phyloP scores from a whole-genome alignment of 179 eudicot genomes.

The Vitellaria paradoxa region DNA sequence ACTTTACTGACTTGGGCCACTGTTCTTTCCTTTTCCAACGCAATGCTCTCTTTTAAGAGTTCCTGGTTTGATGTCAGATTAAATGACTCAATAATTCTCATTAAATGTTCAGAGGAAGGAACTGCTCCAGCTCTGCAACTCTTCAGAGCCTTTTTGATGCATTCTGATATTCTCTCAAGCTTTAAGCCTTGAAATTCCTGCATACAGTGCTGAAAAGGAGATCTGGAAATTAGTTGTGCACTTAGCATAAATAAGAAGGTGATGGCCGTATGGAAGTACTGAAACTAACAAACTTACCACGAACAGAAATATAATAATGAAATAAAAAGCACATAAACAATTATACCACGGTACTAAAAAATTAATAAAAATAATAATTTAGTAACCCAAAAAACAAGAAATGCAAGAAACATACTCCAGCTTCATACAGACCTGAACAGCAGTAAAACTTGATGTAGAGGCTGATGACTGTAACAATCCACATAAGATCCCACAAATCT shows the following conservation, averaged over 20 bases:
- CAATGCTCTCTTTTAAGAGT: conserved; percentile 66
- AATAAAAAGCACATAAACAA: background rate
- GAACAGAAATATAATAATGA: background rate
- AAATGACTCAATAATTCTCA: conserved; percentile 50
- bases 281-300: background rate
- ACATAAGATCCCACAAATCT: conserved; percentile 53
- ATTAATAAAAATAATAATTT: background rate
- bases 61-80: conserved; percentile 53
- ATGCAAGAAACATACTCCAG: conserved; percentile 15
- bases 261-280: background rate
- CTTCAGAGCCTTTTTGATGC: conserved; percentile 54
- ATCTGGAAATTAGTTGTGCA: conserved; percentile 22
- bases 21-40: conserved; percentile 68
- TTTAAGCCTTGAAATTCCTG: conserved; percentile 67
- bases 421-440: conserved; percentile 62
- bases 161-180: conserved; percentile 46
- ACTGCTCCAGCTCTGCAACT: conserved; percentile 33
- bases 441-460: conserved; percentile 45
- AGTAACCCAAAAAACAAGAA: background rate
- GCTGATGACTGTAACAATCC: conserved; percentile 47
- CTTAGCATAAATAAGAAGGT: background rate
- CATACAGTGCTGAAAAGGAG: conserved; percentile 53
- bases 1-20: conserved; percentile 36
- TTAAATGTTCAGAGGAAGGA: conserved; percentile 39
- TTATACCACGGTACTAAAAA: conserved; percentile 1